Evolutionary conservation across 1,139 yeast genomes (phyloP), one percentile per base, ranked within the genome.

Genomic region (Scheffersomyces stambukii): DNA sequence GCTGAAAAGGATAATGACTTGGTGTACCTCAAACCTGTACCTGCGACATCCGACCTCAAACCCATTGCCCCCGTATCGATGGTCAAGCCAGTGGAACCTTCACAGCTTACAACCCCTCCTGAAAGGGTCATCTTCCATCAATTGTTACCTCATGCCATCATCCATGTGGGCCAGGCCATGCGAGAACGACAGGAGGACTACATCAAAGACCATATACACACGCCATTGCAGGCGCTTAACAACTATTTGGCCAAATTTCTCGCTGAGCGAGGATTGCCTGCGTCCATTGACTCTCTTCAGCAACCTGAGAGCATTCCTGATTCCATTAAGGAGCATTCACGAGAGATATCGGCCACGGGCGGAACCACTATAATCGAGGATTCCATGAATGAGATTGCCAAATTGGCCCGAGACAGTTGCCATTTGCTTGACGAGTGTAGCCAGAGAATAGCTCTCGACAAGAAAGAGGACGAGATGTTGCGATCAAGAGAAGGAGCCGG

Each of bases 1-100:
- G 76, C 89, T 0, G 88, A 82, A 41, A 71, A 77, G 43, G 96
- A 88, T 41, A 88, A 88, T 48, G 91, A 85, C 46, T 62, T 86
- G 44, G 77, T 88, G 4, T 85, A 85, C 52, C 54, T 83, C 25
- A 78, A 81, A 38, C 55, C 64, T 1, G 77, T 86, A 0, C 94
- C 95, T 0, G 46, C 47, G 0, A 52, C 49, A 3, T 40, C 53
- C 0, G 62, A 65, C 2, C 45, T 79, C 4, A 60, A 75, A 1
- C 48, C 60, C 0, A 58, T 80, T 4, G 50, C 58, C 1, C 69
- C 74, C 1, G 78, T 75, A 0, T 52, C 70, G 6, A 74, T 82
- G 67, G 85, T 81, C 1, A 73, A 73, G 30, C 61, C 78, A 0
- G 40, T 66, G 5, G 43, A 57, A 1, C 66, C 74, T 0, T 60